Base-by-base conservation (phyloP, 352 stramenopile species). In the Halophytophthora batemanensis region DNA sequence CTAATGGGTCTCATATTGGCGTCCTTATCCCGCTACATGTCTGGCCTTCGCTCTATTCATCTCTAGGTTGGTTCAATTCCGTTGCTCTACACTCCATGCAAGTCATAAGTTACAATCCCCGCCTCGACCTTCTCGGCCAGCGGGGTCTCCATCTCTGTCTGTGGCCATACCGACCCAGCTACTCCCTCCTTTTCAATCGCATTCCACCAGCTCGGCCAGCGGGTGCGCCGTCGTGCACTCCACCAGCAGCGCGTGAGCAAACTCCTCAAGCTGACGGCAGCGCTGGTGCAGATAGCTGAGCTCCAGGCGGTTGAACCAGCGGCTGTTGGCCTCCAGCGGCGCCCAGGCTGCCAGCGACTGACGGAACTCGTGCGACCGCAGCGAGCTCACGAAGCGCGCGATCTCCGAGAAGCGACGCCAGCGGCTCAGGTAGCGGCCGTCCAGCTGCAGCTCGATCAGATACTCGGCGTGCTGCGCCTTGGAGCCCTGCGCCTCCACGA, bases 251-350 rank as follows among this genome's bases (percentile, higher is more conserved):
- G 69, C 67, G 56, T 93, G 75, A 1, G 78, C 74, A 54, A 93
- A 93, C 40, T 82, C 66, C 55, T 93, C 82, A 14, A 93, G 64
- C 64, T 86, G 58, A 28, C 67, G 69, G 65, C 80, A 93, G n/a
- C 82, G 77, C 58, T 76, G 64, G 64, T 93, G 82, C 50, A 93
- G 54, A 66, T 93, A 93, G 53, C 60, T 81, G 13, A 93, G 65
- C 59, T 93, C 82, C 17, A 93, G 72, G 14, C 80, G 82, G 59
- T 90, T 84, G 61, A 93, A 90, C 82, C 82, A 93, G 35, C 80
- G 73, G 49, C 78, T 87, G 15, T 50, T 58, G 19, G 71, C 70
- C 19, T 82, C 74, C 19, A 93, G 57, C 21, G 71, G 61, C 21
- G 57, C 66, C 82, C 82, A 93, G 21, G 67, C 65, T n/a, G 57